These are phyloP conservation scores for Mycena alexandri DNA, from an alignment of 768 basidiomycete genomes.

Conservation along the genomic window DNA sequence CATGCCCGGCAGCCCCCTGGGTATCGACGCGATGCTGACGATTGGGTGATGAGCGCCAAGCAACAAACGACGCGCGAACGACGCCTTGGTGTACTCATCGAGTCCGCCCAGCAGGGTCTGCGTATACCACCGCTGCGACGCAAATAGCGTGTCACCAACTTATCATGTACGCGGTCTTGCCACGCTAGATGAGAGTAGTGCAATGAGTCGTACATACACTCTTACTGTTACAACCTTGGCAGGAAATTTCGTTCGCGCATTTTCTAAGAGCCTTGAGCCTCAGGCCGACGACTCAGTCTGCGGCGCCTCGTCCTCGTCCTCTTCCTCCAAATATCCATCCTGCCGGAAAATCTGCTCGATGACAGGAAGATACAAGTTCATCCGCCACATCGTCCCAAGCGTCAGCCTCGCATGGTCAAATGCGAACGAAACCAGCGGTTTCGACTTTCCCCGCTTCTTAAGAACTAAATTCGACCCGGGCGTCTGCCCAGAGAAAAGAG, in stretches of 20 bases:
- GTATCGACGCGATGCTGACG: constrained; percentile 19
- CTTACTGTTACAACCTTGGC: no score
- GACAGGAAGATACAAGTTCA: constrained; percentile 9
- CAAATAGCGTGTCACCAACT: neutral
- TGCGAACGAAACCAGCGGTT: constrained; percentile 14
- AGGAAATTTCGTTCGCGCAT: no score
- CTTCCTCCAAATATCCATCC: neutral
- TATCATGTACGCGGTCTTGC: no score
- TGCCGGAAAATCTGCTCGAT: neutral
- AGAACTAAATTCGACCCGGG: neutral
- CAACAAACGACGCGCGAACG: constrained; percentile 25
- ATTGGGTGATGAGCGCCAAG: constrained; percentile 33
- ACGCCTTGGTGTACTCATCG: constrained; percentile 23
- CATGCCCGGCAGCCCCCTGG: constrained; percentile 17
- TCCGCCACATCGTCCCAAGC: constrained; percentile 23
- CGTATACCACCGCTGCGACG: constrained; percentile 23
- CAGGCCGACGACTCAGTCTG: no score
- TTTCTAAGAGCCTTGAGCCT: no score
- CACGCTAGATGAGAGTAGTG: no score
- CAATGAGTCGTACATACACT: no score
- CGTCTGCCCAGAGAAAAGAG: neutral
- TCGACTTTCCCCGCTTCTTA: neutral
- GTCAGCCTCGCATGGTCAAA: constrained; percentile 18
- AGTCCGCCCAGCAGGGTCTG: constrained; percentile 12
- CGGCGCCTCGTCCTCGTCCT: no score